Evolutionary conservation across 106 monocot species (phyloP), one percentile per base, ranked within the genome.

Genomic region (Hemerocallis citrina): DNA sequence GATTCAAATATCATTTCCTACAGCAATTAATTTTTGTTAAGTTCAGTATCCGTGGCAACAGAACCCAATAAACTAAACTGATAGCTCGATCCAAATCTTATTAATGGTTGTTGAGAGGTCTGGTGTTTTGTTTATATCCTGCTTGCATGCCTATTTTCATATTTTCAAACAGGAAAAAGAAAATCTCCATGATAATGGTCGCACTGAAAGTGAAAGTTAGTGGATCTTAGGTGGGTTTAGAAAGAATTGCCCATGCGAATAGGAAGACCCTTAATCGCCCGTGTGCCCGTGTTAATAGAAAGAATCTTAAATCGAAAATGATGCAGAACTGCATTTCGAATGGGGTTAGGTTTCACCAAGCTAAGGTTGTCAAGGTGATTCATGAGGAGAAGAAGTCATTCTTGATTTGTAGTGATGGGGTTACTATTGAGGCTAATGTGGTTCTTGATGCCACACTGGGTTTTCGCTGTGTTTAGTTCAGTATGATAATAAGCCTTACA

Each of bases 401-500:
- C 6, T 11, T 98, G 7, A 67, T 80, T 49, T 98, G 98, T 60
- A 82, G 69, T 27, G 92, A 98, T 28, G 98, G 92, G 0, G 55
- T 74, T 6, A 68, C 68, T 28, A 62, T 98, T 16, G 67, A 81
- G 52, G 81, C 98, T 9, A 68, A 61, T 12, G 72, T 98, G 10
- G 92, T 98, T 46, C 82, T 98, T 17, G 98, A 98, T 52, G 98
- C 98, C 17, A 92, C n/a, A n/a, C 98, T 12, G 92, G 98, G 4
- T 98, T 98, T 63, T 92, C 98, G 0, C 68, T 81, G 19, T 92
- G 77, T 52, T 74, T 92, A 47, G 82, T 98, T 23, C 82, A 78
- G 64, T 98, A 98, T 34, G 82, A 88, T 46, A n/a, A n/a, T n/a
- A 79, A 88, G 75, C 92, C 77, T 0, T 92, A 88, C 63, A 85